A percentile compares a stretch with the other conserved stretches of the same genome.
phyloP scores from a whole-genome alignment of 2,329 filamentous ascomycete species.

The Claviceps spartinae region DNA sequence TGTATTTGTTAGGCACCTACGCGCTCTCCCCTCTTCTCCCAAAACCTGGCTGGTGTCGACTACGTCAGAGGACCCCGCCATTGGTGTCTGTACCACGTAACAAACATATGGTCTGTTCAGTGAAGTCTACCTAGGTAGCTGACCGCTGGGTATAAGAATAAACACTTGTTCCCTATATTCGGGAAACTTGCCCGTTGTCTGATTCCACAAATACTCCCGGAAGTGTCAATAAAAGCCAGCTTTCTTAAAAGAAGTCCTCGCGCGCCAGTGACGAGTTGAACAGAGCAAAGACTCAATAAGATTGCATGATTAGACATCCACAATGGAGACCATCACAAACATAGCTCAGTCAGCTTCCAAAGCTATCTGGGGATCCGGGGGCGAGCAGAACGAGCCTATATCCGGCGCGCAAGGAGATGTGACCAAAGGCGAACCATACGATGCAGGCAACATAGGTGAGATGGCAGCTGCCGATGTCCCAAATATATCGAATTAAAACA shows the following conservation, averaged over 20 bases:
- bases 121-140: too few relatives aligned
- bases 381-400: conserved; percentile 46
- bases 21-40: neutral
- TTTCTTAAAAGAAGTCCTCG: neutral
- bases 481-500: neutral
- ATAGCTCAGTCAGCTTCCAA: conserved; percentile 29
- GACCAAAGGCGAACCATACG: conserved; percentile 57
- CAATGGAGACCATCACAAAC: conserved; percentile 52
- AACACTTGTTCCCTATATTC: too few relatives aligned
- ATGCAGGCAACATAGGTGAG: conserved; percentile 59
- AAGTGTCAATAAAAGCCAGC: neutral
- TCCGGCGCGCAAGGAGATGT: conserved; percentile 58
- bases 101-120: neutral
- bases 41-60: neutral
- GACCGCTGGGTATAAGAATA: too few relatives aligned
- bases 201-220: too few relatives aligned
- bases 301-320: conserved; percentile 5
- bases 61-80: conserved; percentile 5
- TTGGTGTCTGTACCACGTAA: neutral
- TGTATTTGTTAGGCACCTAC: neutral
- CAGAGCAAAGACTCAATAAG: neutral
- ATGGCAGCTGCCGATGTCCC: neutral
- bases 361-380: conserved; percentile 30
- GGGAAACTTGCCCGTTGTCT: too few relatives aligned
- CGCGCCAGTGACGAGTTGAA: neutral